Percentiles rank a stretch among this genome's conserved stretches.
phyloP scores from a whole-genome alignment of 2,329 filamentous ascomycete genomes.

The Daldinia eschscholtzii region DNA sequence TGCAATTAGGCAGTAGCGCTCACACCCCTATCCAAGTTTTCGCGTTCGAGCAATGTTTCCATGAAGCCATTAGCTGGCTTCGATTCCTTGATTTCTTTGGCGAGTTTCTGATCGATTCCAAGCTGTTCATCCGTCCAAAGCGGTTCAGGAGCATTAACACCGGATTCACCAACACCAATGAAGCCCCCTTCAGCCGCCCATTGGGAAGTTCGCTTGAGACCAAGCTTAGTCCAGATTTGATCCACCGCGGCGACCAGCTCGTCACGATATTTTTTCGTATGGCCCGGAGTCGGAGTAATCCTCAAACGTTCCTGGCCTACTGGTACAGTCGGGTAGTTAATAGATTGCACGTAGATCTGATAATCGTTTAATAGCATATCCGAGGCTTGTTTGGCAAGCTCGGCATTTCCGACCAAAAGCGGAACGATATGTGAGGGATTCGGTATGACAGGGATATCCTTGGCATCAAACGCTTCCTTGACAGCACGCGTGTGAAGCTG shows the following conservation, averaged over 20 bases:
- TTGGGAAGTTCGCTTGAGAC: conserved; percentile 91
- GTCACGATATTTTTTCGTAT: conserved; percentile 85
- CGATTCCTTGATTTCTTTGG: conserved; percentile 70
- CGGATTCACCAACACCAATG: conserved; percentile 87
- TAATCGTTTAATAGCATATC: conserved; percentile 92
- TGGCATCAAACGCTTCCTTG: conserved; percentile 82
- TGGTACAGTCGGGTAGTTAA: conserved; percentile 98
- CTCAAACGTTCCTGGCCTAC: conserved; percentile 97
- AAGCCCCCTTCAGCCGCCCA: conserved; percentile 94
- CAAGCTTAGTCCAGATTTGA: conserved; percentile 87
- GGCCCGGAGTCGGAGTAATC: conserved; percentile 95
- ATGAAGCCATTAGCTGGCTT: conserved; percentile 60
- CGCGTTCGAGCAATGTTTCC: conserved; percentile 70
- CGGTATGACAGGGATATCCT: conserved; percentile 94
- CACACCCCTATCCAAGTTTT: conserved; percentile 54
- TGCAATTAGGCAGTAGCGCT: conserved; percentile 52
- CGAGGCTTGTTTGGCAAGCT: conserved; percentile 89
- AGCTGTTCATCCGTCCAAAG: conserved; percentile 95
- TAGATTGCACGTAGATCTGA: conserved; percentile 96
- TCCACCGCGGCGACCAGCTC: conserved; percentile 88
- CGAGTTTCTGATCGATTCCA: conserved; percentile 73
- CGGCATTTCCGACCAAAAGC: conserved; percentile 92
- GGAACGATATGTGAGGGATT: conserved; percentile 98
- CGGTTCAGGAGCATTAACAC: conserved; percentile 71
- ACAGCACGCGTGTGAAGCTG: conserved; percentile 96